Evolutionary conservation across 257 asterid genomes (phyloP).

Genomic region (Plectranthus barbatus): DNA sequence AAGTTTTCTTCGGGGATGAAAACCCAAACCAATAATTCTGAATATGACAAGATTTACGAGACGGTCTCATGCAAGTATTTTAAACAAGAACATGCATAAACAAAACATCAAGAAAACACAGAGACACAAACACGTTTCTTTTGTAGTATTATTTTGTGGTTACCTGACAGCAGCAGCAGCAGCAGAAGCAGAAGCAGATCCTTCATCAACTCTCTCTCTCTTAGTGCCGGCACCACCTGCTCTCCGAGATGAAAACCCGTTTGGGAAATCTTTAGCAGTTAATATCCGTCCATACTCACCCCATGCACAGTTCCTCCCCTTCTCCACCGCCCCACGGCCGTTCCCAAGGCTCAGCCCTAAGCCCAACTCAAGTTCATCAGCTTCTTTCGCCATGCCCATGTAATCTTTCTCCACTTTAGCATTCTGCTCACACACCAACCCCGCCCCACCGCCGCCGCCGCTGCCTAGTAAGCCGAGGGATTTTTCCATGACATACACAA

Average conservation of each 20-base stretch:
- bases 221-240: slow-evolving; percentile 21
- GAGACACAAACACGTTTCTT: too few relatives aligned
- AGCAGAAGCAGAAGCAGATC: slow-evolving; percentile 9
- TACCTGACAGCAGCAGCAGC: slow-evolving; percentile 52
- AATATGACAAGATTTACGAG: too few relatives aligned
- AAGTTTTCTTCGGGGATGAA: too few relatives aligned
- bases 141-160: neutral
- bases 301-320: slow-evolving; percentile 31
- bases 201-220: slow-evolving; percentile 37
- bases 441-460: slow-evolving; percentile 13
- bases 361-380: slow-evolving; percentile 60
- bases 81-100: too few relatives aligned
- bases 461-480: slow-evolving; percentile 33
- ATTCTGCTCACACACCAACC: slow-evolving; percentile 4
- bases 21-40: too few relatives aligned
- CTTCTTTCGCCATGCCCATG: slow-evolving; percentile 20
- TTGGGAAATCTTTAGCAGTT: slow-evolving; percentile 78
- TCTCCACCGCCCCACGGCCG: slow-evolving; percentile 16
- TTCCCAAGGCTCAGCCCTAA: slow-evolving; percentile 53
- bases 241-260: slow-evolving; percentile 33
- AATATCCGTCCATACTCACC: slow-evolving; percentile 57
- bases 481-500: slow-evolving; percentile 61
- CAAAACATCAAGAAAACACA: neutral
- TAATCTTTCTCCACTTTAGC: too few relatives aligned
- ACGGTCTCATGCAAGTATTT: too few relatives aligned